A percentile compares a stretch with the other conserved stretches of the same genome.
Evolutionary conservation across 768 basidiomycete species (phyloP).

Genomic region (Pleurotus citrinopileatus): DNA sequence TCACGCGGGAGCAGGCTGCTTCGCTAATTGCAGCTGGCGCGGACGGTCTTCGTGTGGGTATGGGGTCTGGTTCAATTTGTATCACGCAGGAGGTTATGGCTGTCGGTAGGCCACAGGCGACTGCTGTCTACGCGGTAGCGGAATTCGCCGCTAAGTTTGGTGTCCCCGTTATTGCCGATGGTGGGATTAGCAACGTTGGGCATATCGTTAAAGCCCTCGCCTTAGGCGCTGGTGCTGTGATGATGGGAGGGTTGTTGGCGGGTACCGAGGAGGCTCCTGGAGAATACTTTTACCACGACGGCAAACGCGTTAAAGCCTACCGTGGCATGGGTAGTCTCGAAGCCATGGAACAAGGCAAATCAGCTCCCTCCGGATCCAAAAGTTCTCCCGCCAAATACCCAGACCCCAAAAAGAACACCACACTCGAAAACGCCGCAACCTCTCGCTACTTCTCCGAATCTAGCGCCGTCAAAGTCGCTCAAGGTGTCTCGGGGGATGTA

Average conservation of each 20-base stretch:
- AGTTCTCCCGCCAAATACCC: slow-evolving; percentile 43
- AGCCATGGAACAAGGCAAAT: slow-evolving; percentile 83
- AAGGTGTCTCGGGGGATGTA: slow-evolving; percentile 95
- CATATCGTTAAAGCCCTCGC: slow-evolving; percentile 97
- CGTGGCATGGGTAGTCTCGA: slow-evolving; percentile 98
- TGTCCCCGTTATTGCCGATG: slow-evolving; percentile 95
- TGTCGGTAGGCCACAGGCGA: slow-evolving; percentile 95
- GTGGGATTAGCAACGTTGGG: slow-evolving; percentile 92
- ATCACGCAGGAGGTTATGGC: slow-evolving; percentile 99
- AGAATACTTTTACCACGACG: slow-evolving; percentile 99
- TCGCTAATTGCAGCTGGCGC: slow-evolving; percentile 91
- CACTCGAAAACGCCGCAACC: slow-evolving; percentile 90
- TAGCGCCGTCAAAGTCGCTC: slow-evolving; percentile 92
- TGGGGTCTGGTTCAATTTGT: slow-evolving; percentile 98
- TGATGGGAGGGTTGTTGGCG: slow-evolving; percentile 97
- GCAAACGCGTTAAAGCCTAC: slow-evolving; percentile 98
- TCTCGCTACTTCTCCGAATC: slow-evolving; percentile 94
- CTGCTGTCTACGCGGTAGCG: slow-evolving; percentile 94
- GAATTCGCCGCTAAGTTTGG: slow-evolving; percentile 94
- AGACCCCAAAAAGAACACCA: slow-evolving; percentile 40
- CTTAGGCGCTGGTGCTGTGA: slow-evolving; percentile 92
- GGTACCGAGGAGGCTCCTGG: slow-evolving; percentile 97
- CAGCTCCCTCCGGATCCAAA: slow-evolving; percentile 26
- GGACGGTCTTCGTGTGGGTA: slow-evolving; percentile 92
- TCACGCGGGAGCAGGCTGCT: slow-evolving; percentile 96